Evolutionary conservation across 257 asterid genomes (phyloP).

Genomic region (Capsicum rhomboideum): DNA sequence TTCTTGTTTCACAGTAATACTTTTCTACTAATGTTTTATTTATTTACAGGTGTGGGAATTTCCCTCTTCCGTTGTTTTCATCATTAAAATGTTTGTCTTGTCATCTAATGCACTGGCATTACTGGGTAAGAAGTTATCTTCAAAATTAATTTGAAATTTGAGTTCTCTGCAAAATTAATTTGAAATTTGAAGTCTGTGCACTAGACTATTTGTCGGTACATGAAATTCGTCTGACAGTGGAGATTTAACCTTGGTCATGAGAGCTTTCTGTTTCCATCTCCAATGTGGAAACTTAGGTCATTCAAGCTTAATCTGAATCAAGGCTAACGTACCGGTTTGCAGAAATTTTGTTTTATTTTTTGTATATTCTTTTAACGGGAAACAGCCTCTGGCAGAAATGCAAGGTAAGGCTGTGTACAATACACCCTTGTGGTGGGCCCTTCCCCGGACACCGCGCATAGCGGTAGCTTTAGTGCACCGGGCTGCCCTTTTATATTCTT

Average conservation of each 20-base stretch:
- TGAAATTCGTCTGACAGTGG: neutral
- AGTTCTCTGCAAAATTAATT: neutral
- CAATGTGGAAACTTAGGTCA: neutral
- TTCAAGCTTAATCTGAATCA: neutral
- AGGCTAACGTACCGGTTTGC: neutral
- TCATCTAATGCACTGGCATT: slow-evolving; percentile 80
- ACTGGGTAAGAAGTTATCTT: slow-evolving; percentile 35
- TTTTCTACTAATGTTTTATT: neutral
- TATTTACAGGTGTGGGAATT: slow-evolving; percentile 77
- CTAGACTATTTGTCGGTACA: neutral
- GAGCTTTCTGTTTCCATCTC: neutral
- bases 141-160: neutral
- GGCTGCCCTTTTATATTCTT: too few relatives aligned
- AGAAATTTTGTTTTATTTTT: neutral
- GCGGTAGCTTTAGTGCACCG: too few relatives aligned
- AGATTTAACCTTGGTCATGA: neutral
- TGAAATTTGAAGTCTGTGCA: neutral
- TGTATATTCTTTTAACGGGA: neutral
- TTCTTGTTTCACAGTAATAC: neutral
- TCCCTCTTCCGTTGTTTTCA: slow-evolving; percentile 56
- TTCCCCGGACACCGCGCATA: too few relatives aligned
- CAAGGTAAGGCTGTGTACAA: too few relatives aligned
- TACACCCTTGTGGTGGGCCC: too few relatives aligned
- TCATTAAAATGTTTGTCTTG: slow-evolving; percentile 66
- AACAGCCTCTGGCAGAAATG: too few relatives aligned